Evolutionary conservation across 805 yeast species (phyloP), one percentile per base, ranked within the genome.

Genomic region (Priceomyces melissophilus): DNA sequence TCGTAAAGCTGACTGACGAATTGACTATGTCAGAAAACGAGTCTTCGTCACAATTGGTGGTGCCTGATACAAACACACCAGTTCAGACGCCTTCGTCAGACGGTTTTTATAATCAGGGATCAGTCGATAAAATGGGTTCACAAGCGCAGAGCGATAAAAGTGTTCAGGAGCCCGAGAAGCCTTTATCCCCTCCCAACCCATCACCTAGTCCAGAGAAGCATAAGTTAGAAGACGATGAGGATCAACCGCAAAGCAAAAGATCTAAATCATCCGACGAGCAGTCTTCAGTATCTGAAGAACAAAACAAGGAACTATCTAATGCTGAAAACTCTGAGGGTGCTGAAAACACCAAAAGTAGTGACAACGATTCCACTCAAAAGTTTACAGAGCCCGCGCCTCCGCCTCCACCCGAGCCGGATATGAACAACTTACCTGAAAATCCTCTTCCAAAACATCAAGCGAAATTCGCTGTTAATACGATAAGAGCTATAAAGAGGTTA

Each of bases 371-470:
- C 1, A 35, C 38, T 11, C 42, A 55, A 11, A 43, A 45, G 29
- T 50, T 48, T 39, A 46, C 48, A 26, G 63, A 57, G 8, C 88
- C 93, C 2, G 91, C 90, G 3, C 90, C 93, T 10, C 75, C 78
- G 43, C 93, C 93, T 1, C 78, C 85, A 1, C 56, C 71, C 3
- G 89, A 84, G 56, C 88, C 90, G 0, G 89, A 83, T 53, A 76
- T 82, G 82, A 55, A 77, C 53, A 81, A 82, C 49, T 67, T 84
- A 16, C 87, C 91, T 2, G 69, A 52, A 10, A 56, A 71, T 47
- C 91, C 95, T 12, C 66, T 86, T 50, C 91, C 93, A 17, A 71
- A 75, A 38, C 97, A 93, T 63, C 98, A 93, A 64, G 75, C 78
- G 52, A 84, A 84, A 55, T 90, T 83, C 56, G 87, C 91, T 1